phyloP scores from a whole-genome alignment of 1,139 yeast species.

The Yamadazyma oceani region DNA sequence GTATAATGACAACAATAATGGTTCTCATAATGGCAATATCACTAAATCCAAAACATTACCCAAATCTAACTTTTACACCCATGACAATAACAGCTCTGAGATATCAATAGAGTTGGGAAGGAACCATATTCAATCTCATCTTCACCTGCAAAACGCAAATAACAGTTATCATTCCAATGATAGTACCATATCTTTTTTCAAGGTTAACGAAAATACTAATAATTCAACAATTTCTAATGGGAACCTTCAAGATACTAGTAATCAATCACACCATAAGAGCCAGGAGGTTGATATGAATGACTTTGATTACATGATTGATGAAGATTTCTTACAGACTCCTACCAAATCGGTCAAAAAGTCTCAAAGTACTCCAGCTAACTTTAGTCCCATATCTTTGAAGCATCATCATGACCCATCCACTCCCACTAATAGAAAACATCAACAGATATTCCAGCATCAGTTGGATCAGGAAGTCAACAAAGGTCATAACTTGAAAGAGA shows the following conservation, averaged over 20 bases:
- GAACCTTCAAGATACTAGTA: neutral
- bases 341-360: slow-evolving; percentile 40
- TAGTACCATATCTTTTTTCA: slow-evolving; percentile 35
- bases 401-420: slow-evolving; percentile 13
- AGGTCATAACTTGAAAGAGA: neutral
- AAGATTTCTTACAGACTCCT: slow-evolving; percentile 42
- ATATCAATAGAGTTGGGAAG: slow-evolving; percentile 45
- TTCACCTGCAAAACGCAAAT: slow-evolving; percentile 1
- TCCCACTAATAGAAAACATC: slow-evolving; percentile 10
- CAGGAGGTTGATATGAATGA: slow-evolving; percentile 8
- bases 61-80: slow-evolving; percentile 11
- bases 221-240: slow-evolving; percentile 1
- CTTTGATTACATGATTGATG: slow-evolving; percentile 12
- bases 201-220: slow-evolving; percentile 16
- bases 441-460: slow-evolving; percentile 1
- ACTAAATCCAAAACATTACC: slow-evolving; percentile 17
- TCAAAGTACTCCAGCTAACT: slow-evolving; percentile 32
- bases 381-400: slow-evolving; percentile 27
- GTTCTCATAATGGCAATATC: slow-evolving; percentile 11
- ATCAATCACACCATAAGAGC: slow-evolving; percentile 3
- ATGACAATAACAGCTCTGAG: slow-evolving; percentile 16
- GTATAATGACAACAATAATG: slow-evolving; percentile 24
- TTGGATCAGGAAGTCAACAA: neutral
- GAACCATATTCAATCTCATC: slow-evolving; percentile 17
- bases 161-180: slow-evolving; percentile 28